Evolutionary conservation across 192 early-diverging fungal genomes (phyloP).

Genomic region (Diversispora epigaea): DNA sequence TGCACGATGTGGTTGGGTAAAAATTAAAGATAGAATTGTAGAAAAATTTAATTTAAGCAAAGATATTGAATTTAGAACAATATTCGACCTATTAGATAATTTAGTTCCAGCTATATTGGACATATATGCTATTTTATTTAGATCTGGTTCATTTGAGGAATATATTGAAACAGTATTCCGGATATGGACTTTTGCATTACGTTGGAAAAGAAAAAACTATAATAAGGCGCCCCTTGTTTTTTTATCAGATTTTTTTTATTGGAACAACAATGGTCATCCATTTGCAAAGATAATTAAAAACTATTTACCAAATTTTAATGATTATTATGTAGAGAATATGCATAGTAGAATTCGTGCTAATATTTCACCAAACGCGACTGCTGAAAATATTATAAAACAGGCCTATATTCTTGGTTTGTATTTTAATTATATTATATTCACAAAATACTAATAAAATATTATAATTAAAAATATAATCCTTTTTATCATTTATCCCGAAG

Average conservation of each 20-base stretch:
- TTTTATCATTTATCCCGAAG: no score
- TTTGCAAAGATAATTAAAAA: constrained; percentile 1
- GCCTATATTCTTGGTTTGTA: constrained; percentile 1
- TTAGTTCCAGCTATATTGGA: not conserved
- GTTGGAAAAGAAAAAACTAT: constrained; percentile 25
- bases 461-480: no score
- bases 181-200: not conserved
- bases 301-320: constrained; percentile 1
- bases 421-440: no score
- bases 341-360: not conserved
- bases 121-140: constrained; percentile 8
- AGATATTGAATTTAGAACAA: constrained; percentile 8
- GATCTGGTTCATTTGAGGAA: not conserved
- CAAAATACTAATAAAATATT: no score
- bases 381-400: constrained; percentile 4
- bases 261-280: not conserved
- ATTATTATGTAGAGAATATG: constrained; percentile 18
- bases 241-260: constrained; percentile 24
- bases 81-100: not conserved
- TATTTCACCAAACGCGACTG: not conserved
- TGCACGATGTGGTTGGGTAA: not conserved
- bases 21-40: not conserved
- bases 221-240: constrained; percentile 18
- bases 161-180: not conserved
- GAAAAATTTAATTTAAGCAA: constrained; percentile 5